Base-by-base conservation (phyloP, 2,329 filamentous ascomycete genomes). In the Fusarium transvaalense region DNA sequence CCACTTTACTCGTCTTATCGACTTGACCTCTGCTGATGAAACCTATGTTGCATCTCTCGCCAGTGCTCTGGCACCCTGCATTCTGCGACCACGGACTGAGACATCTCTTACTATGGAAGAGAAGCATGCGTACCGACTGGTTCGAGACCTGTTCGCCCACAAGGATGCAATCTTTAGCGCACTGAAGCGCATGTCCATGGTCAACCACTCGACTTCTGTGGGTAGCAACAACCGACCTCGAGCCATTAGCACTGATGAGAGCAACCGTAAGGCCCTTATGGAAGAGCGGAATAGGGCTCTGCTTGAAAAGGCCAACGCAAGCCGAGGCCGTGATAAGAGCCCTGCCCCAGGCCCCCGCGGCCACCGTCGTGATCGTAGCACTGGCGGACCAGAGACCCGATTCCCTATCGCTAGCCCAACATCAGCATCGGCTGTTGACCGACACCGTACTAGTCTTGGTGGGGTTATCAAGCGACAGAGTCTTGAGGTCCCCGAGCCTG, bases 131-230 rank as follows among this genome's bases (percentile, higher is more conserved):
- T 94, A 94, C 80, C 92, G 95, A 58, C 87, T 99, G 23, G 89
- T 99, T 53, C 91, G 94, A 53, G 96, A 99, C 77, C 86, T 99
- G 14, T 96, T 99, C 76, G 87, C 91, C 10, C 91, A 98, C 83
- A 99, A 99, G 80, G 93, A 97, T 65, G 88, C 92, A 64, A 97
- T 99, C 76, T 99, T 99, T 79, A 92, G 91, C 69, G 96, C 97
- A 78, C 86, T 99, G 67, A 99, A 99, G 84, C 94, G 96, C 72
- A 92, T 94, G 77, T 93, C 91, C 42, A 88, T 88, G 12, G 84
- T 92, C 19, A 88, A 85, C 14, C 88, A 91, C 73, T 86, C 87
- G n/a, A 83, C 85, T 42, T 90, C 90, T 2, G 77, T 85, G 31
- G 76, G 76, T 35, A 77, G 75, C 43, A 81, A 80, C 67, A 86